Evolutionary conservation across 2,329 filamentous ascomycete species (phyloP), one percentile per base, ranked within the genome.

Genomic region (Moelleriella libera): DNA sequence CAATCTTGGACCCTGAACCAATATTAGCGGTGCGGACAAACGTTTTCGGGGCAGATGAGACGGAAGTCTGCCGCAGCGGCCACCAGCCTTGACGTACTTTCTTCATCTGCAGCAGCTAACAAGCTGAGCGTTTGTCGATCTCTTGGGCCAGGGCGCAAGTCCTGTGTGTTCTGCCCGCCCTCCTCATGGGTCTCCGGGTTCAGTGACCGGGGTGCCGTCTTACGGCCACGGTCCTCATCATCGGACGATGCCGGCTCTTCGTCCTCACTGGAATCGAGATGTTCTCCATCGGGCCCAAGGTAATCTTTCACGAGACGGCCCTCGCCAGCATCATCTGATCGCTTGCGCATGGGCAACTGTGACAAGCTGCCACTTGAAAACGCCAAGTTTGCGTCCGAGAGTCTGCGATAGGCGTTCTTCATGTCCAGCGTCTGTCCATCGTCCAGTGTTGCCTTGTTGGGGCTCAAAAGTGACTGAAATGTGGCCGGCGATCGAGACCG

Each of bases 71-170:
- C 21, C 2, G 5, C n/a, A 10, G 8, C 6, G 6, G 7, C 21
- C 14, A 5, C 6, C n/a, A 30, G 9, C 11, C 12, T 9, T 7
- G 10, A 73, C 83, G 59, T 71, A 86, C 87, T 76, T 60, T 90
- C 85, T 71, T 88, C 82, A 59, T 90, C 83, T 1, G 82, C 82
- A 6, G 83, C 84, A 40, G 82, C 84, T 47, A 89, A 66, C 48
- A 88, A 62, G 56, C 81, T 87, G 58, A 71, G 67, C 1, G 74
- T 68, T 55, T 69, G 70, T 49, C 66, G 64, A 52, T 63, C 58
- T 53, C 63, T 52, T 56, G 67, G 61, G 47, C 54, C 63, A 1
- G 66, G 52, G 58, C 52, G 54, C 52, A 48, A 60, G 8, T 42
- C 54, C 5, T 53, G 57, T 37, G 63, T 61, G 29, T 63, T 65